These are phyloP conservation scores for Thecaphora thlaspeos DNA, from an alignment of 1,284 basidiomycete species.

Conservation along the genomic window DNA sequence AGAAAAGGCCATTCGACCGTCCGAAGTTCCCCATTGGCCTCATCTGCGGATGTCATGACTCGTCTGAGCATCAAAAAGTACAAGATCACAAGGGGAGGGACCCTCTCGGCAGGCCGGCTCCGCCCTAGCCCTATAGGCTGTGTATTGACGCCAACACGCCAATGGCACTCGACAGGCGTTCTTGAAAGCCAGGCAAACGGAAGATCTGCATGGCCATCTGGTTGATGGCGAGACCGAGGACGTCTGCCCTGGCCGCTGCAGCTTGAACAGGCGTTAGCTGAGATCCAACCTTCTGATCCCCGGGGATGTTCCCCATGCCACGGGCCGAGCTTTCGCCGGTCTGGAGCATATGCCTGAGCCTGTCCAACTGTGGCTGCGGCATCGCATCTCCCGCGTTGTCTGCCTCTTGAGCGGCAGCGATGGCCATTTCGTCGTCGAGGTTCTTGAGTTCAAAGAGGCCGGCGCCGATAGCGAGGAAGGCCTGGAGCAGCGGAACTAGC, in stretches of 20 bases:
- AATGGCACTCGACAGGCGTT: background rate
- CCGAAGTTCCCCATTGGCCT: too few species aligned
- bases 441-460: background rate
- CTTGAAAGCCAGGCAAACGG: background rate
- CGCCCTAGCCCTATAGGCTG: background rate
- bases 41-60: too few species aligned
- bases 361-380: background rate
- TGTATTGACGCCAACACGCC: background rate
- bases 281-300: background rate
- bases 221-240: background rate
- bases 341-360: background rate
- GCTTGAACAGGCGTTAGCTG: background rate
- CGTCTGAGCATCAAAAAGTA: too few species aligned
- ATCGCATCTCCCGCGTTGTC: background rate
- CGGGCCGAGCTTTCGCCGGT: background rate
- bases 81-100: too few species aligned
- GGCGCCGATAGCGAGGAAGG: background rate
- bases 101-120: too few species aligned
- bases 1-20: too few species aligned
- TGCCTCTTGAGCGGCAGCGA: background rate
- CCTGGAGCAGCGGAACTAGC: background rate
- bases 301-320: background rate
- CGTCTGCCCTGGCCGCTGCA: background rate
- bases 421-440: background rate
- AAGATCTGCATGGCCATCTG: background rate